Evolutionary conservation across 169 alveolate genomes (phyloP).

Genomic region (Cryptosporidium ryanae): DNA sequence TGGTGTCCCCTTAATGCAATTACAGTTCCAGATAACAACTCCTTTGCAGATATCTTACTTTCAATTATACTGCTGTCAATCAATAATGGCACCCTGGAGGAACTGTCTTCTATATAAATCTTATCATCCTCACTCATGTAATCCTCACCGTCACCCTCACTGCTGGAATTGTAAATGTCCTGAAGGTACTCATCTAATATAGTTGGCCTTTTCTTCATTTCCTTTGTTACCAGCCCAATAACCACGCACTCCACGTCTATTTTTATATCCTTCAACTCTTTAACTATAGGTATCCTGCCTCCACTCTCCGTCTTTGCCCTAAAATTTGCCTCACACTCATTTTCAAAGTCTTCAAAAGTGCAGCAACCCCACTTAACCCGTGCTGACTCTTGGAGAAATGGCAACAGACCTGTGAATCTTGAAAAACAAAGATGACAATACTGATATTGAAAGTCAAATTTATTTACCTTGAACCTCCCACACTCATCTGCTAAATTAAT

Average conservation of each 20-base stretch:
- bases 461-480: constrained; percentile 36
- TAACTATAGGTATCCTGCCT: constrained; percentile 13
- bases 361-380: constrained; percentile 7
- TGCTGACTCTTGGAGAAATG: constrained; percentile 26
- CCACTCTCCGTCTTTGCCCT: not conserved
- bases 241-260: constrained; percentile 44
- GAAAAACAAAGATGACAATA: constrained; percentile 44
- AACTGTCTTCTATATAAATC: constrained; percentile 55
- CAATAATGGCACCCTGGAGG: constrained; percentile 39
- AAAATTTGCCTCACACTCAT: not conserved
- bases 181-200: constrained; percentile 68
- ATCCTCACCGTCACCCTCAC: not conserved
- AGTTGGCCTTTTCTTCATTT: constrained; percentile 56
- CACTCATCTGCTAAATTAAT: constrained; percentile 42
- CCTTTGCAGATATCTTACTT: not conserved
- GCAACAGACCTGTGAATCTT: constrained; percentile 28
- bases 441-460: constrained; percentile 44
- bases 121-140: constrained; percentile 33
- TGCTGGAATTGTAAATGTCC: constrained; percentile 7
- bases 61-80: not conserved
- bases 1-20: constrained; percentile 51
- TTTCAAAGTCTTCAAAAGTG: not conserved
- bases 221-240: constrained; percentile 43
- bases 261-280: constrained; percentile 20
- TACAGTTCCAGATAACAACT: constrained; percentile 51